phyloP scores from a whole-genome alignment of 2,329 filamentous ascomycete species.

The Thielaviopsis musarum region DNA sequence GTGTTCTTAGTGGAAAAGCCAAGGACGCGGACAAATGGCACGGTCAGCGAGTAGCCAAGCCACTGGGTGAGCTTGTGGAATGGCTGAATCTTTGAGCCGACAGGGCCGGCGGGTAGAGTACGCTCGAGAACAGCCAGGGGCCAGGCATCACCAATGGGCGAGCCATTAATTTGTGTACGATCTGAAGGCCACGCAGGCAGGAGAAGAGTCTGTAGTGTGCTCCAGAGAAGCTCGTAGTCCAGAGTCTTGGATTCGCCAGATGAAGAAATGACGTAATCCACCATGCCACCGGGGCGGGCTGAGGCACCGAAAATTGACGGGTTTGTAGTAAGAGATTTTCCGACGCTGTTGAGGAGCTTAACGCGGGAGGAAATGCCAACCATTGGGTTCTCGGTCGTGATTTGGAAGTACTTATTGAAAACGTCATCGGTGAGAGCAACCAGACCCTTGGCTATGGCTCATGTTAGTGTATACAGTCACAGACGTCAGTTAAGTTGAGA shows the following conservation, averaged over 20 bases:
- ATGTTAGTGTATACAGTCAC: neutral
- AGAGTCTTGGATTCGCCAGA: constrained; percentile 17
- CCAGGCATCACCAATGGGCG: constrained; percentile 34
- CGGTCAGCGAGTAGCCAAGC: constrained; percentile 57
- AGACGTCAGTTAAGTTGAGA: fast-evolving
- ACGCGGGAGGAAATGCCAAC: constrained; percentile 28
- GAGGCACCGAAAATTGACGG: constrained; percentile 24
- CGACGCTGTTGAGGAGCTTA: constrained; percentile 24
- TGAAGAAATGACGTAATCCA: constrained; percentile 25
- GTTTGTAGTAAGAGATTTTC: constrained; percentile 23
- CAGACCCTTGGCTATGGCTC: constrained; percentile 19
- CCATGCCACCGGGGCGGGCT: constrained; percentile 30
- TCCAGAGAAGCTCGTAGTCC: constrained; percentile 26
- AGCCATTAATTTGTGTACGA: constrained; percentile 30
- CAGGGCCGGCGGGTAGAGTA: neutral
- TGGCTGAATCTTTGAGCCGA: constrained; percentile 24
- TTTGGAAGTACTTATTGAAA: constrained; percentile 26
- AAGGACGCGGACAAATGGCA: constrained; percentile 39
- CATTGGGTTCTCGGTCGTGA: constrained; percentile 27
- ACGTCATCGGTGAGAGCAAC: constrained; percentile 18
- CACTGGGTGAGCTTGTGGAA: constrained; percentile 54
- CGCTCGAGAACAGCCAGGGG: constrained; percentile 20
- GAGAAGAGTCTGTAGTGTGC: constrained; percentile 25
- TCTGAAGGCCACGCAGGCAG: constrained; percentile 32
- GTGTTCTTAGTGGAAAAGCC: constrained; percentile 33